Evolutionary conservation across 108 stramenopile species (phyloP), one percentile per base, ranked within the genome.

Genomic region (Fragilaria radians): DNA sequence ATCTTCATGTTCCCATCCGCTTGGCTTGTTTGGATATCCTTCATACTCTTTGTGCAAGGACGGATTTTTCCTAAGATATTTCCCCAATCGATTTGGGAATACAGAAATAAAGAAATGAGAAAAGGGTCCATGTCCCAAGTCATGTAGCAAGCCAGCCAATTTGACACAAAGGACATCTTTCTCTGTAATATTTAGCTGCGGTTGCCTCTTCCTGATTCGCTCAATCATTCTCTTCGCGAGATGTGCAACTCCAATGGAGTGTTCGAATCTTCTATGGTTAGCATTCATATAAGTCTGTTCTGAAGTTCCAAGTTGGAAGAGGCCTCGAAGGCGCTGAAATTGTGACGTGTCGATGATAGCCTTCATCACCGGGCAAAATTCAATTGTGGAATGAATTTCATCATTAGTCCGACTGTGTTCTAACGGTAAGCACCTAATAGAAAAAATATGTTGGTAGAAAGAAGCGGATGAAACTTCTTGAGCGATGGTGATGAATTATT

Each of bases 141-240:
- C 96, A 70, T 97, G 96, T 24, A 82, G 58, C 52, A 96, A 63
- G 1, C 94, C 96, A 4, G 96, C 96, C 27, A 97, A 72, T 65
- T 91, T 94, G 48, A 95, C 92, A 71, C 95, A 96, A 19, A 87
- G 61, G 17, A 94, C 70, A 67, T 97, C 96, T 54, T 79, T 85
- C 21, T 72, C 77, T 1, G 85, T 89, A 19, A 88, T 86, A 2
- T 65, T 60, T 26, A 94, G 66, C 23, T 67, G 21, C 22, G 74
- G 76, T 45, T 94, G 85, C 46, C 69, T 61, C 14, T 59, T 25
- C 25, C 59, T 48, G 11, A 97, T 72, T 5, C 63, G 42, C 5
- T 24, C 30, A 19, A 74, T 63, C 67, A 91, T 58, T 34, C 72
- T 46, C 59, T 86, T 82, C 22, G 93, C 94, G 32, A 93, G 72